Evolutionary conservation across 2,329 filamentous ascomycete species (phyloP).

Genomic region (Thermomyces lanuginosus): DNA sequence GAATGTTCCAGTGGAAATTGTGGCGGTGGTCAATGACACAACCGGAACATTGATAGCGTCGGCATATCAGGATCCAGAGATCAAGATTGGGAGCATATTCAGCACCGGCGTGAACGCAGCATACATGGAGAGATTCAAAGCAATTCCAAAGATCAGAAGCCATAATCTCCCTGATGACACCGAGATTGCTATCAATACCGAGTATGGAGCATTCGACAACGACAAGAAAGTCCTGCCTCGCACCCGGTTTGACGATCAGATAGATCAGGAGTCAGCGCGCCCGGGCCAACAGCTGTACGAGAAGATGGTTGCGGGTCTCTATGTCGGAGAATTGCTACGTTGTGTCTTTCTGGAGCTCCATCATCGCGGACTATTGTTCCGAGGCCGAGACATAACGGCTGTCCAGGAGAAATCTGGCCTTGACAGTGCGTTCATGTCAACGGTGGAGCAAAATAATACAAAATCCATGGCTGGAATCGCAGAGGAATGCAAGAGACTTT

Average conservation of each 20-base stretch:
- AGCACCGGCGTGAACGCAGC: constrained; percentile 91
- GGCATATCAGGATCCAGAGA: constrained; percentile 68
- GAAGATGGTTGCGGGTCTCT: constrained; percentile 90
- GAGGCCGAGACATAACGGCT: constrained; percentile 58
- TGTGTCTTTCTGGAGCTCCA: constrained; percentile 69
- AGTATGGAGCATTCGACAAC: constrained; percentile 87
- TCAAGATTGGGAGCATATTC: constrained; percentile 88
- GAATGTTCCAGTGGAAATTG: constrained; percentile 70
- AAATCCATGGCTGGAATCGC: constrained; percentile 77
- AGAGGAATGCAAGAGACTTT: too few species aligned
- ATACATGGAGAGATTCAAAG: constrained; percentile 76
- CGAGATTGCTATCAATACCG: constrained; percentile 83
- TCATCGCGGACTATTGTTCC: constrained; percentile 60
- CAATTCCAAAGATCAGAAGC: constrained; percentile 71
- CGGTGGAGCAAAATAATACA: constrained; percentile 80
- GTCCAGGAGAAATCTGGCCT: constrained; percentile 69
- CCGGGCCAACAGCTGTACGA: constrained; percentile 87
- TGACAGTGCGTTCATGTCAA: constrained; percentile 78
- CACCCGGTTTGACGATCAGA: constrained; percentile 53
- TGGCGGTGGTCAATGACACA: constrained; percentile 83
- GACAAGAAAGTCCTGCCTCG: constrained; percentile 65
- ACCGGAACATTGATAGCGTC: constrained; percentile 87
- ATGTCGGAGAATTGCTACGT: constrained; percentile 83
- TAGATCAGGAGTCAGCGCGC: constrained; percentile 76
- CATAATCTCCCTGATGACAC: constrained; percentile 59